phyloP scores from a whole-genome alignment of 225 moss, liverwort and hornwort genomes.

The Thuidium tamariscinum region DNA sequence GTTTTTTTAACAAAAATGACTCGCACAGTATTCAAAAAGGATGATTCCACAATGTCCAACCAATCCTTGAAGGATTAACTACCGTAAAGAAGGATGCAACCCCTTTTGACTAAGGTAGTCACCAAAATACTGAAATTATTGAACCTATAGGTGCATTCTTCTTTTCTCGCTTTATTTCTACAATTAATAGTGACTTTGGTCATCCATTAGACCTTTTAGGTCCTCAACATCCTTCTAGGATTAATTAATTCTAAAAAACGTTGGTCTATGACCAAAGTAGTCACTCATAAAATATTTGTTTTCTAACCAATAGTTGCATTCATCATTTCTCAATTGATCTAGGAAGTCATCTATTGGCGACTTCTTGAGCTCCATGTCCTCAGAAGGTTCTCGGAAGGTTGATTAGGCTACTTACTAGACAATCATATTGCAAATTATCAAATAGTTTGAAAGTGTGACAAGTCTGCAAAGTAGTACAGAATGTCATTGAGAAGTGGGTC shows the following conservation, averaged over 20 bases:
- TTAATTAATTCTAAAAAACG: background rate
- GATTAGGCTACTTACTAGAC: background rate
- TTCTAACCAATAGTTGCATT: background rate
- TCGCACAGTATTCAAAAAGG: too few relatives aligned
- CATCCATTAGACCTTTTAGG: background rate
- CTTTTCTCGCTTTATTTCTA: too few relatives aligned
- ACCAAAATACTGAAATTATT: background rate
- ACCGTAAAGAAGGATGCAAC: accelerated
- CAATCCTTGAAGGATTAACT: too few relatives aligned
- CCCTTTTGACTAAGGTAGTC: background rate
- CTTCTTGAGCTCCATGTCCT: accelerated
- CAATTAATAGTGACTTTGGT: accelerated
- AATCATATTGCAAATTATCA: background rate
- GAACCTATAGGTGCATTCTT: background rate
- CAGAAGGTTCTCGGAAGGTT: accelerated
- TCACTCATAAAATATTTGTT: background rate
- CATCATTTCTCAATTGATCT: background rate
- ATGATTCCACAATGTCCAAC: too few relatives aligned
- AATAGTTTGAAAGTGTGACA: background rate
- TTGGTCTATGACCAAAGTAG: accelerated
- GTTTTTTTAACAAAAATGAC: background rate
- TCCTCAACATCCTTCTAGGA: accelerated
- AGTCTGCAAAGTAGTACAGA: background rate
- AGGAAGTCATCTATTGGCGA: accelerated
- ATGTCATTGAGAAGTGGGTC: background rate